A percentile compares a stretch with the other conserved stretches of the same genome.
Conservation (phyloP, 2,329 filamentous ascomycete species). For the Ascosphaera pollenicola region DNA sequence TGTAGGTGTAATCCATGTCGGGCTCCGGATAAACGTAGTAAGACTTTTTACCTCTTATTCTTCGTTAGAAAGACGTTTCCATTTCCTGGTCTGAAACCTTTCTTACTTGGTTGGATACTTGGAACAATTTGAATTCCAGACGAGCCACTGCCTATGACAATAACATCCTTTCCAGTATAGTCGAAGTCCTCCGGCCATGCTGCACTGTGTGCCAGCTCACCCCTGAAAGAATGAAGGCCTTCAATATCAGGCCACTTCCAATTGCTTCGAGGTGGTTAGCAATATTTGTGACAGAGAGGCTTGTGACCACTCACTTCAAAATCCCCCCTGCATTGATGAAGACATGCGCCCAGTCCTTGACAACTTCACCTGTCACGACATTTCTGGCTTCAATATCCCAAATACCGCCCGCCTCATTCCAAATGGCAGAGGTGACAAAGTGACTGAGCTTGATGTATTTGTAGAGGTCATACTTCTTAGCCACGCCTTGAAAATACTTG, state of each 20-base stretch:
- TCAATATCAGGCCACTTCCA: conserved; percentile 25
- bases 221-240: conserved; percentile 25
- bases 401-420: conserved; percentile 22
- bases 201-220: conserved; percentile 23
- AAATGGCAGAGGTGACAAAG: conserved; percentile 32
- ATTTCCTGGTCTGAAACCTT: conserved; percentile 12
- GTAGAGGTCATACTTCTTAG: conserved; percentile 42
- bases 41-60: conserved; percentile 6
- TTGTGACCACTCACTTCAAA: conserved; percentile 12
- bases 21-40: conserved; percentile 12
- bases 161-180: conserved; percentile 11
- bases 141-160: conserved; percentile 14
- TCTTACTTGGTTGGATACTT: conserved; percentile 16
- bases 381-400: conserved; percentile 17
- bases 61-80: conserved; percentile 13
- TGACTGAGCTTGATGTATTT: conserved; percentile 32
- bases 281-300: conserved; percentile 1
- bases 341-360: conserved; percentile 12
- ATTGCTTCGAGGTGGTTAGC: conserved; percentile 4
- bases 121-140: conserved; percentile 22
- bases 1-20: conserved; percentile 13
- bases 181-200: conserved; percentile 19
- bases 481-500: conserved; percentile 41
- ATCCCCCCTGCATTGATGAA: conserved; percentile 19
- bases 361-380: conserved; percentile 4